phyloP scores from a whole-genome alignment of 108 stramenopile genomes.

The Discostella pseudostelligera region DNA sequence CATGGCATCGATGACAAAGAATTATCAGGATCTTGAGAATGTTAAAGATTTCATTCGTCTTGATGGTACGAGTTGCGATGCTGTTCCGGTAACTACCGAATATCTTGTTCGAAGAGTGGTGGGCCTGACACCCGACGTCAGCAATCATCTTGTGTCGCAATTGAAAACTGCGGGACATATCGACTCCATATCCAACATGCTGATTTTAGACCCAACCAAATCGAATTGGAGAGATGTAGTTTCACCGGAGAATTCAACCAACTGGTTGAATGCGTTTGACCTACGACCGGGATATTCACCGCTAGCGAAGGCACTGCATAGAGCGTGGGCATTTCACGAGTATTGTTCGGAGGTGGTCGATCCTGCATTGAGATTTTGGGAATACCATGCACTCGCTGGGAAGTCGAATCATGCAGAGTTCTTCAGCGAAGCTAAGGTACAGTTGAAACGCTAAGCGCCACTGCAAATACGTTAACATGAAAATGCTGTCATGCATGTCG shows the following conservation, averaged over 20 bases:
- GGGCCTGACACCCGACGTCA: slow-evolving; percentile 34
- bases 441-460: too few species aligned
- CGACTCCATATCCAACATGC: slow-evolving; percentile 18
- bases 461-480: too few species aligned
- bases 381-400: slow-evolving; percentile 1
- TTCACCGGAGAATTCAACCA: slow-evolving; percentile 22
- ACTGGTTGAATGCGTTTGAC: slow-evolving; percentile 36
- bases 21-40: slow-evolving; percentile 26
- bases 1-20: slow-evolving; percentile 10
- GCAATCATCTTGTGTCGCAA: slow-evolving; percentile 14
- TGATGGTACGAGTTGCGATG: slow-evolving; percentile 35
- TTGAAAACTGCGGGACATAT: slow-evolving; percentile 32
- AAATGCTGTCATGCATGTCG: too few species aligned
- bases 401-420: too few species aligned
- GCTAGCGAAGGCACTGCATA: slow-evolving; percentile 55
- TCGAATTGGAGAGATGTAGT: slow-evolving; percentile 50
- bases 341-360: slow-evolving; percentile 50
- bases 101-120: slow-evolving; percentile 49
- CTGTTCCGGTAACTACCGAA: slow-evolving; percentile 45
- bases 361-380: slow-evolving; percentile 44
- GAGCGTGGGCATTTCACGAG: slow-evolving; percentile 61
- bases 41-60: slow-evolving; percentile 24
- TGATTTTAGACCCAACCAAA: slow-evolving; percentile 40
- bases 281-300: slow-evolving; percentile 49
- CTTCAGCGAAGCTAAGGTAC: too few species aligned